phyloP scores from a whole-genome alignment of 73 alveolate genomes.

The Effrenium voratum region DNA sequence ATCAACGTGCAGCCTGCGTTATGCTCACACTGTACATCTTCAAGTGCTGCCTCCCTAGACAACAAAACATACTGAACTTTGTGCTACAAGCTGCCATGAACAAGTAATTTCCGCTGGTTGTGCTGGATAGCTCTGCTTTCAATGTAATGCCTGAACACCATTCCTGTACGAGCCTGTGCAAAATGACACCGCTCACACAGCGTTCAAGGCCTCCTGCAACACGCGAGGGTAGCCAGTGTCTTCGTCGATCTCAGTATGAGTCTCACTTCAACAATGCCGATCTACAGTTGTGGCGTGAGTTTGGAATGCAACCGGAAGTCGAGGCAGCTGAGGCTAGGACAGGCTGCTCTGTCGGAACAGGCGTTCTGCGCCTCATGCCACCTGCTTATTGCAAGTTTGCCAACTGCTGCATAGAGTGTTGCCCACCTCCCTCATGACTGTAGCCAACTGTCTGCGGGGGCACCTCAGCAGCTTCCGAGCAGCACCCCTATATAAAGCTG shows the following conservation, averaged over 20 bases:
- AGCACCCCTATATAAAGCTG: no score
- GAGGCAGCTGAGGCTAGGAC: not conserved
- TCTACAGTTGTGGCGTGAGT: not conserved
- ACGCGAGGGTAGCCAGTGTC: constrained; percentile 84
- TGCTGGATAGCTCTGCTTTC: no score
- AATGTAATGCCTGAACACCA: no score
- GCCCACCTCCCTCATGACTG: constrained; percentile 5
- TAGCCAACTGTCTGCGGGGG: constrained; percentile 53
- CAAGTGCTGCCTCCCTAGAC: no score
- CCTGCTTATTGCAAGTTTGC: not conserved
- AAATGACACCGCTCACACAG: no score
- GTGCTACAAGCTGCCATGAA: no score
- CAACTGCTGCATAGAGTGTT: no score
- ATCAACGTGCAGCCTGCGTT: no score
- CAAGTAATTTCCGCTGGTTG: no score
- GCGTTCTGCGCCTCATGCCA: not conserved
- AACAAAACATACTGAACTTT: not conserved
- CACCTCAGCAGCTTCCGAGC: no score
- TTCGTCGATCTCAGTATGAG: constrained; percentile 36
- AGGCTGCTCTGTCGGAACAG: constrained; percentile 1
- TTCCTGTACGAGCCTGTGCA: no score
- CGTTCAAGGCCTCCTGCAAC: constrained; percentile 89
- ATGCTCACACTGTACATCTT: no score
- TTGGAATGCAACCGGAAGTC: not conserved
- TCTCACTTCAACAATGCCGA: not conserved